Base-by-base conservation (phyloP, 2,329 filamentous ascomycete species). In the Rhynchosporium secalis region DNA sequence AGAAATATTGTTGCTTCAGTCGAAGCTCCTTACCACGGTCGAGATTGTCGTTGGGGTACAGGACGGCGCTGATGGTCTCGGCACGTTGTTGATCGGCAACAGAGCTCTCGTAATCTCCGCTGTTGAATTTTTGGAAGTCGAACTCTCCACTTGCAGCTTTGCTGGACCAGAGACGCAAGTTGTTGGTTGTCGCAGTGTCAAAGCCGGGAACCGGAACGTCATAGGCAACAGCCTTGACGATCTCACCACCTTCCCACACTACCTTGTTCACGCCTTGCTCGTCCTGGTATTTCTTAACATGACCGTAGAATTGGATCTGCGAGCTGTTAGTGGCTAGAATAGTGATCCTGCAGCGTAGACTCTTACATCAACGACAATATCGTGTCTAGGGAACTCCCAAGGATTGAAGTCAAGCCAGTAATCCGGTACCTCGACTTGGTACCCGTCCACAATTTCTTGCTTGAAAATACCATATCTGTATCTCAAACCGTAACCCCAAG, bases 331-430 rank as follows among this genome's bases (percentile, higher is more conserved):
- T 45, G 28, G 31, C 13, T 6, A 5, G 4, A 8, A 3, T 13
- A 33, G 1, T 31, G 41, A n/a, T 48, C 28, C 80, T 83, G 55
- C 20, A 20, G 61, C 38, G 33, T 33, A 47, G 10, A 29, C 8
- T 74, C 84, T 78, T 72, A 87, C 85, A 77, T 98, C 91, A 29
- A 99, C 93, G 1, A 90, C 93, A 65, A 99, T 90, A 74, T 99
- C 95, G 76, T 97, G 92, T 69, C 95, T 85, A 47, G 93, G 92
- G 73, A 98, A 99, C 75, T 99, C 95, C 95, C 95, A 99, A 0
- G 95, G 95, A 77, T 99, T 99, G 78, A 98, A 97, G 75, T 98
- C 95, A 59, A 99, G 86, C 95, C 95, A 99, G 79, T 99, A 98
- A 76, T 99, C 95, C 26, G 95, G 95, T 63, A 98, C 90, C 75